Evolutionary conservation across 2,329 filamentous ascomycete genomes (phyloP), one percentile per base, ranked within the genome.

Genomic region (Sclerotinia glacialis): DNA sequence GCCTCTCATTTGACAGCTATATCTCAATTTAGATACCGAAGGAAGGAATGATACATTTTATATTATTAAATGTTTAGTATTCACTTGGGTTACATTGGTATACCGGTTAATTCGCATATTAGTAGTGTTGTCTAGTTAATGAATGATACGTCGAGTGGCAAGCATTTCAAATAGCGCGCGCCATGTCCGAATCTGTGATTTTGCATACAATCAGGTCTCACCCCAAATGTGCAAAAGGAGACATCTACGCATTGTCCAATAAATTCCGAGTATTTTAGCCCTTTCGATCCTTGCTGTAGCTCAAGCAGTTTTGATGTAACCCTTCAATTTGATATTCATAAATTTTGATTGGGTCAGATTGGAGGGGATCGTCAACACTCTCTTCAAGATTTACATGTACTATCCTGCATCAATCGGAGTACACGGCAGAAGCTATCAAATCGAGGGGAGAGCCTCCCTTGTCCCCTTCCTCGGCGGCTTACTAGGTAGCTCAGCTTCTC

Each of bases 131-230:
- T 28, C 42, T 34, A 47, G 5, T 59, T 40, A 46, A n/a, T 59
- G 26, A 46, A 40, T 40, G 37, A 40, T 59, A 46, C 14, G 21
- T 46, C 42, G 28, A 56, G n/a, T 56, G 11, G 14, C 23, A 52
- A 23, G 54, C 54, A 26, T 42, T 46, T 46, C 55, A 58, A 58
- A 12, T 58, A 2, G 26, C 12, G 18, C 12, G 18, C 28, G 26
- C 26, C 26, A 18, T 60, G 21, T 47, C 42, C 42, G 21, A 47
- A 60, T 60, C 18, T 47, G 42, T 44, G 44, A 47, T 14, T 59
- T 59, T 59, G 53, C 26, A 28, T 59, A 59, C 28, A 34, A 40
- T 23, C 31, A 65, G n/a, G 46, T 64, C 49, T 53, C 49, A 64
- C 23, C 11, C 54, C 34, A 53, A 53, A 64, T 64, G 42, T 44